Conservation (phyloP, 176 grass and related monocot genomes). For the Musa troglodytarum region DNA sequence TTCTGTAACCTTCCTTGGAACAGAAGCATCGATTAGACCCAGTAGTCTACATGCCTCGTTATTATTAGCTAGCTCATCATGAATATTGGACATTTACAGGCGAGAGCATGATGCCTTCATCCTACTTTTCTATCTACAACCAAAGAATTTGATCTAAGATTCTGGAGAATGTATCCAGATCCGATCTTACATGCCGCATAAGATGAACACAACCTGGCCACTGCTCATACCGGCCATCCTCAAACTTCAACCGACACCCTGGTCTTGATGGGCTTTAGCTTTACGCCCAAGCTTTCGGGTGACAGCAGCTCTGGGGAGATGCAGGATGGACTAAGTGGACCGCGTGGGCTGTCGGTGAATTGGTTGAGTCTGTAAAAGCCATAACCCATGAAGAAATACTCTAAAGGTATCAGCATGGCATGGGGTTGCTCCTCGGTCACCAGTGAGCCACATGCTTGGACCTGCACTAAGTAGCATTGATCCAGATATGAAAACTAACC, state of each 20-base stretch:
- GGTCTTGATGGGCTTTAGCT: slow-evolving; percentile 26
- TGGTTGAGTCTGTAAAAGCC: slow-evolving; percentile 3
- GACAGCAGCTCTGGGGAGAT: slow-evolving; percentile 24
- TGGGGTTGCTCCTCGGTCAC: slow-evolving; percentile 25
- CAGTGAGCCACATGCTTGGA: slow-evolving; percentile 17
- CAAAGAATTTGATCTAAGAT: slow-evolving; percentile 2
- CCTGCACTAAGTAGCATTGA: not conserved
- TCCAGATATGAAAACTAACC: not conserved
- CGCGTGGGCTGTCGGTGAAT: not conserved
- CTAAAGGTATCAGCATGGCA: slow-evolving; percentile 25
- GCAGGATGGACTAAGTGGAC: slow-evolving; percentile 11
- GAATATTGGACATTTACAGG: not conserved
- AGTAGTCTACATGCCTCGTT: not conserved
- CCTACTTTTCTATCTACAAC: not conserved
- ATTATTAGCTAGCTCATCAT: not conserved
- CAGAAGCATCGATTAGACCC: too few species aligned
- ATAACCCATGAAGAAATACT: slow-evolving; percentile 20
- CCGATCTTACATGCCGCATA: not conserved
- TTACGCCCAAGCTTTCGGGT: slow-evolving; percentile 27
- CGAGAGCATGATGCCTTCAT: not conserved
- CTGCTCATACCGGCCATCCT: not conserved
- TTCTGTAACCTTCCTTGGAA: too few species aligned
- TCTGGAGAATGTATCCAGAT: not conserved
- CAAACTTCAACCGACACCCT: slow-evolving; percentile 9
- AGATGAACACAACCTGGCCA: not conserved